These are phyloP conservation scores for Cryptosporidium meleagridis DNA, from an alignment of 169 alveolate species.

Conservation along the genomic window DNA sequence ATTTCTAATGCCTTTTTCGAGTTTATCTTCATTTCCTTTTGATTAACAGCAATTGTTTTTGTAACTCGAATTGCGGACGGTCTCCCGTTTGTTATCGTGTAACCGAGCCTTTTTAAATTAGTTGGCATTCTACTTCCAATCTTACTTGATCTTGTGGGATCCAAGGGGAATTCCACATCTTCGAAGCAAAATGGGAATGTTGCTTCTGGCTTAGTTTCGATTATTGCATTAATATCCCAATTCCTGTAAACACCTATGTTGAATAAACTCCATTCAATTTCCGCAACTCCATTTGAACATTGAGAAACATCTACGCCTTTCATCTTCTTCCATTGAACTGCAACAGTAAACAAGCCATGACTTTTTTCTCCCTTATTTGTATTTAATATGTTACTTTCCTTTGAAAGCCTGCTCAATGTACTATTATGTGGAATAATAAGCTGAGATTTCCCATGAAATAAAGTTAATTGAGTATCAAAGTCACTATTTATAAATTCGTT, in stretches of 20 bases:
- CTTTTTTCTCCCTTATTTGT: constrained; percentile 5
- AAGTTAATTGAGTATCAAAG: constrained; percentile 7
- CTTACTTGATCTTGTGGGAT: constrained; percentile 29
- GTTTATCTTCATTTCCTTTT: constrained; percentile 58
- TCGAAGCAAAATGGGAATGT: constrained; percentile 62
- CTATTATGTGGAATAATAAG: constrained; percentile 46
- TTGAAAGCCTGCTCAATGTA: constrained; percentile 27
- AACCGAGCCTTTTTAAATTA: constrained; percentile 37
- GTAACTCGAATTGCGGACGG: constrained; percentile 48
- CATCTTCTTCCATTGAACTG: constrained; percentile 38
- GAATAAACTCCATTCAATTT: constrained; percentile 59
- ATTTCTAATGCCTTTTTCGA: constrained; percentile 12
- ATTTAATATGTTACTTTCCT: constrained; percentile 19
- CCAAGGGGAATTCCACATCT: constrained; percentile 51
- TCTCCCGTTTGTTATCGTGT: constrained; percentile 24
- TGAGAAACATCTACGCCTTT: constrained; percentile 58
- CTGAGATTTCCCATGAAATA: constrained; percentile 62
- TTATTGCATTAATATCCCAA: constrained; percentile 59
- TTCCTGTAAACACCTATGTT: constrained; percentile 61
- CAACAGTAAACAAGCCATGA: constrained; percentile 53
- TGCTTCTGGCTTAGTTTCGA: constrained; percentile 71
- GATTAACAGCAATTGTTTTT: constrained; percentile 61
- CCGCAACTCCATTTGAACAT: constrained; percentile 67
- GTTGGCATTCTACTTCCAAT: constrained; percentile 49
- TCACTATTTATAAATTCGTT: constrained; percentile 11